Evolutionary conservation across 768 basidiomycete species (phyloP), one percentile per base, ranked within the genome.

Genomic region (Rhizopogon sp.): DNA sequence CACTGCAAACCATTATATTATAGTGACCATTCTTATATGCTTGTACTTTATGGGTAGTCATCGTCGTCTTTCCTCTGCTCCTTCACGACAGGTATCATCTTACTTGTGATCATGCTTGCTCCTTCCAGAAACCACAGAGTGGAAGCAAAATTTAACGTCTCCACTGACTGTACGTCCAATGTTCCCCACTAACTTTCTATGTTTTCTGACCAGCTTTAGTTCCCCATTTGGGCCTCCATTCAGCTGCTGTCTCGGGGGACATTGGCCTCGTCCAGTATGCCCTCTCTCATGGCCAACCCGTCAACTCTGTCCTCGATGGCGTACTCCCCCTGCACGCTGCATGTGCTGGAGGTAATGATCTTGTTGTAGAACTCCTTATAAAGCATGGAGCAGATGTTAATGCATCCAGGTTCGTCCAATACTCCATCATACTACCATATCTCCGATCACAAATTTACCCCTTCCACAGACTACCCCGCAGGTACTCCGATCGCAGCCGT

Each of bases 331-430:
- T 99, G 8, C 97, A 99, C 66, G 95, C 93, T 3, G 97, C 96
- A 2, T 90, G 85, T 61, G 89, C 93, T 0, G 92, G 92, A 22
- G 97, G 97, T 2, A 90, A 84, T 65, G 90, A 89, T 54, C 80
- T 85, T 55, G 90, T 98, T 43, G 93, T 98, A 40, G 82, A 84
- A 63, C 78, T 95, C 59, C 75, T 99, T 44, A 88, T 99, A 64
- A 92, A 97, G 58, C 76, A 85, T 55, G 96, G 97, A 20, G 97
- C 97, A n/a, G 97, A 99, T 67, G 96, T 98, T 31, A 98, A 98
- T 71, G 94, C 94, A 4, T 88, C 93, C 52, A 84, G 95, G 90
- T 90, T 52, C 57, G 81, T 68, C 14, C 44, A 25, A 25, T 4
- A 37, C 35, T 22, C 22, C 20, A 5, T 14, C 46, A 20, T 37